These are phyloP conservation scores for Artemisia princeps DNA, from an alignment of 140 eudicot species.

Conservation along the genomic window DNA sequence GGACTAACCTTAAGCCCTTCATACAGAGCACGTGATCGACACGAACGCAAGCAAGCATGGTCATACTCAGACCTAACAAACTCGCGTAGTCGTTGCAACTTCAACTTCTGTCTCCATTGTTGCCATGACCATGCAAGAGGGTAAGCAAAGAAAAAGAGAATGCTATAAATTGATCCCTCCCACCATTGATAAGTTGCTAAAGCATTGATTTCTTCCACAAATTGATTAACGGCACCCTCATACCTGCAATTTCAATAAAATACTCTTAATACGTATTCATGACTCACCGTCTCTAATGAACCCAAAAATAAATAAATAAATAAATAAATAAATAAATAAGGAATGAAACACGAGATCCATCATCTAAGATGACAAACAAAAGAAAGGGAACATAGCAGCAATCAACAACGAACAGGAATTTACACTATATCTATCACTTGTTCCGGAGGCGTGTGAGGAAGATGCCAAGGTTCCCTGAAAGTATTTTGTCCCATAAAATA, in stretches of 20 bases:
- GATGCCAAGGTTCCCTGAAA: constrained; percentile 91
- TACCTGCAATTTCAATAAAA: constrained; percentile 49
- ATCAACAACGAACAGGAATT: constrained; percentile 20
- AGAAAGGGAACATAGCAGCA: constrained; percentile 16
- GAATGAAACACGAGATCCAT: not conserved
- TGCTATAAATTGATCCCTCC: constrained; percentile 79
- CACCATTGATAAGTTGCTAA: constrained; percentile 91
- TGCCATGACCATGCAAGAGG: constrained; percentile 99
- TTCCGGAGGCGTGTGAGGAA: constrained; percentile 90
- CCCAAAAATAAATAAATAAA: too few relatives aligned
- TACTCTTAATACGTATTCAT: constrained; percentile 8
- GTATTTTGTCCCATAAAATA: constrained; percentile 90
- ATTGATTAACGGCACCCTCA: constrained; percentile 85
- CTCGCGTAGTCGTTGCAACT: constrained; percentile 79
- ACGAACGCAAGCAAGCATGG: constrained; percentile 95
- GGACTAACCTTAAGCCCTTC: constrained; percentile 85
- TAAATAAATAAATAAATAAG: too few relatives aligned
- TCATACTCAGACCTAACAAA: constrained; percentile 94
- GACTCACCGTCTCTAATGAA: not conserved
- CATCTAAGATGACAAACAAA: not conserved
- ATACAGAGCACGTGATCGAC: constrained; percentile 97
- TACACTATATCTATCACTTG: constrained; percentile 82
- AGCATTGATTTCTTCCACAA: constrained; percentile 82
- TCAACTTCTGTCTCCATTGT: constrained; percentile 83
- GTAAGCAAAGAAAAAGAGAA: constrained; percentile 68